Evolutionary conservation across 768 basidiomycete species (phyloP), one percentile per base, ranked within the genome.

Genomic region (Hygrocybe coccinea): DNA sequence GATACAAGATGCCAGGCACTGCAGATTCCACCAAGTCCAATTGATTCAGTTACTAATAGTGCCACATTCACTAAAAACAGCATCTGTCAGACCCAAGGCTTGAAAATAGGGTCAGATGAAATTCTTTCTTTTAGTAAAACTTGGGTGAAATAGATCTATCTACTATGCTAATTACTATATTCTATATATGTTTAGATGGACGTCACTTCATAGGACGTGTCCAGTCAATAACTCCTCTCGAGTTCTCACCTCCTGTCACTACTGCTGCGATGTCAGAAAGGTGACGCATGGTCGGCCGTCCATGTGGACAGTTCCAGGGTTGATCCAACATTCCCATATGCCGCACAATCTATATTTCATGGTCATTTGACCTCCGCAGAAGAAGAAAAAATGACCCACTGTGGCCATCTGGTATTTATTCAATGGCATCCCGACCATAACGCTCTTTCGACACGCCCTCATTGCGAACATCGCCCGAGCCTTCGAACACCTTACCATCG

Each of bases 381-480:
- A n/a, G n/a, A n/a, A n/a, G n/a, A n/a, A 7, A 45, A 12, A 34
- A 47, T 14, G 24, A 14, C 35, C 14, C 29, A 91, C 87, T 57
- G 75, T 65, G 17, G 76, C 80, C 95, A 99, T 98, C 64, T 90
- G 91, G 14, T 74, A 69, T 56, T 70, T 75, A 36, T 79, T 92
- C 57, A 98, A 75, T 10, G 93, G 77, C 74, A 83, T 90, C 3
- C 97, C 95, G 43, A 97, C 79, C 97, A 98, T 99, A 39, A 97
- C 86, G 69, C 94, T 97, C 74, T 90, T 94, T 59, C 95, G 70
- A 70, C 97, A 99, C 0, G 97, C 97, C 35, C 95, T 82, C 81
- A 86, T 90, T 0, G 97, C 97, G 65, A 99, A 97, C 95, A 99
- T 97, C 4, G 85, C 79, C 14, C 94, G 81, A 14, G 90, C 92